These are phyloP conservation scores for Sphaerulina populicola DNA, from an alignment of 2,329 filamentous ascomycete genomes.

Conservation along the genomic window DNA sequence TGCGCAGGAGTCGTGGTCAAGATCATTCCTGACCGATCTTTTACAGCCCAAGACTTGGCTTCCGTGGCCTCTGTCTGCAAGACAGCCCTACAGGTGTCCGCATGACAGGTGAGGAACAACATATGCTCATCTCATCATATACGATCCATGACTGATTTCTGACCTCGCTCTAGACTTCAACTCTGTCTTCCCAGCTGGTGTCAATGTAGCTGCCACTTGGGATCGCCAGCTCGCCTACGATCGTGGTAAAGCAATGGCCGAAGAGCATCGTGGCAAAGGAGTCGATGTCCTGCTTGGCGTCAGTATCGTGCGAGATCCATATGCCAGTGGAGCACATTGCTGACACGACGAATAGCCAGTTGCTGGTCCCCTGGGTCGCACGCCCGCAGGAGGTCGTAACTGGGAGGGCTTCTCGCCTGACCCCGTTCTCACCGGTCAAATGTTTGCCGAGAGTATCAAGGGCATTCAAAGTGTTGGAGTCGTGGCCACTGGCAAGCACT, in stretches of 20 bases:
- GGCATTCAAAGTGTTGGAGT: conserved; percentile 35
- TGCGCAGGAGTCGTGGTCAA: no score
- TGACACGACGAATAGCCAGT: conserved; percentile 38
- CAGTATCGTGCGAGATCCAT: neutral
- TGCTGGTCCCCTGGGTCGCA: conserved; percentile 48
- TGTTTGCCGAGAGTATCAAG: conserved; percentile 24
- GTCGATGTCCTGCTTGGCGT: conserved; percentile 59
- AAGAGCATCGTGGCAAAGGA: conserved; percentile 31
- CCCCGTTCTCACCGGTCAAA: conserved; percentile 49
- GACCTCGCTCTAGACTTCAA: conserved; percentile 29
- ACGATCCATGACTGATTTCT: no score
- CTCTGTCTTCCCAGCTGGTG: conserved; percentile 36
- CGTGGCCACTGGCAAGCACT: conserved; percentile 45
- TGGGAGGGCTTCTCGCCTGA: conserved; percentile 58
- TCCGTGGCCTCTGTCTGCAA: conserved; percentile 38
- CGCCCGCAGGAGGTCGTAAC: conserved; percentile 23
- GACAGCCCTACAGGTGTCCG: conserved; percentile 38
- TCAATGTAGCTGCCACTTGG: conserved; percentile 42
- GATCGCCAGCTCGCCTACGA: conserved; percentile 31
- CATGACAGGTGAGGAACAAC: conserved; percentile 18
- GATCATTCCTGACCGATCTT: no score
- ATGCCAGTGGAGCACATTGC: neutral
- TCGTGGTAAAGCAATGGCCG: conserved; percentile 30
- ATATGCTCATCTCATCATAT: no score
- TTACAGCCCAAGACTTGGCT: conserved; percentile 29